Conservation (phyloP, 257 asterid species). For the Lycium ferocissimum region DNA sequence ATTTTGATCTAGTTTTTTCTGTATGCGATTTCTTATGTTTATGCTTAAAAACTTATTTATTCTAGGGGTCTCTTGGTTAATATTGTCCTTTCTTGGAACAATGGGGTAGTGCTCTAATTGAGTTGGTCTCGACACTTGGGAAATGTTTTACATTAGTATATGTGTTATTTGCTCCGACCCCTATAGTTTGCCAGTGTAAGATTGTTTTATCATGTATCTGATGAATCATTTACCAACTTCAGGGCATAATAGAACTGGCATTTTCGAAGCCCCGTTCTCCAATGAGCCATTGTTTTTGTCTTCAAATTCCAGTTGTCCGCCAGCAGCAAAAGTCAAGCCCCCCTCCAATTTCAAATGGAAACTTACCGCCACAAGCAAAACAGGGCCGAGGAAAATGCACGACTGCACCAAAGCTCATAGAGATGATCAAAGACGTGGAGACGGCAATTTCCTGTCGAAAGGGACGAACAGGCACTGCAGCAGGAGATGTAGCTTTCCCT, state of each 20-base stretch:
- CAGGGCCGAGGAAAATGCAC: slow-evolving; percentile 80
- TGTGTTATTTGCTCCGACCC: neutral
- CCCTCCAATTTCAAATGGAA: slow-evolving; percentile 57
- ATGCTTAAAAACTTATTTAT: neutral
- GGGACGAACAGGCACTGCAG: slow-evolving; percentile 98
- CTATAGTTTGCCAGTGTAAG: neutral
- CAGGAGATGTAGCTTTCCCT: slow-evolving; percentile 99
- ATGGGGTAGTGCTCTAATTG: neutral
- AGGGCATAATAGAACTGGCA: slow-evolving; percentile 89
- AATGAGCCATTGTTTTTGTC: slow-evolving; percentile 84
- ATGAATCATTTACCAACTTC: slow-evolving; percentile 34
- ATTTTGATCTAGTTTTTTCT: neutral
- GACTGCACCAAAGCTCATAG: slow-evolving; percentile 72
- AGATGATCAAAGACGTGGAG: slow-evolving; percentile 78
- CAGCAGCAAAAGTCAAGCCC: slow-evolving; percentile 66
- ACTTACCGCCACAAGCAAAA: slow-evolving; percentile 59
- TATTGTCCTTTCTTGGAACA: neutral
- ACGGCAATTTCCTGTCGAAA: slow-evolving; percentile 83
- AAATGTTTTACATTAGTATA: neutral
- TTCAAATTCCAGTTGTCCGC: slow-evolving; percentile 68
- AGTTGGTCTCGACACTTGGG: neutral
- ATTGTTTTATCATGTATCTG: neutral
- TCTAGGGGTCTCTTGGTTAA: neutral
- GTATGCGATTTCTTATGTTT: neutral
- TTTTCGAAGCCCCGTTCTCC: slow-evolving; percentile 78